A percentile compares a stretch with the other conserved stretches of the same genome.
Evolutionary conservation across 805 yeast species (phyloP).

Genomic region (Dipodascus geniculatus): DNA sequence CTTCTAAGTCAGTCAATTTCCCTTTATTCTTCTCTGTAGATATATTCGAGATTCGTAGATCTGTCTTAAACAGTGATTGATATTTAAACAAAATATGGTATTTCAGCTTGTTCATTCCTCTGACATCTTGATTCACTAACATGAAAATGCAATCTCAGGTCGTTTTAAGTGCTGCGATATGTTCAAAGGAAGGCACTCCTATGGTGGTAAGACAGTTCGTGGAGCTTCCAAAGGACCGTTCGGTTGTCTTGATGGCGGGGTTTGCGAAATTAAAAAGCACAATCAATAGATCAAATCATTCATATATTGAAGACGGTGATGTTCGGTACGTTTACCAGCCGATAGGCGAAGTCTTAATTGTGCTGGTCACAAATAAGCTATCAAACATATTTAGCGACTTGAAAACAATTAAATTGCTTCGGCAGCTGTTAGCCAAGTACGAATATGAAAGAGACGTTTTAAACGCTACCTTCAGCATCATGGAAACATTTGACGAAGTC

Average conservation of each 20-base stretch:
- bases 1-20: background rate
- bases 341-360: conserved; percentile 83
- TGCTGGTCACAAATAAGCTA: conserved; percentile 78
- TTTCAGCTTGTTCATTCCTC: background rate
- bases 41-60: too few species aligned
- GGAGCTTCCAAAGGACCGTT: conserved; percentile 73
- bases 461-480: conserved; percentile 74
- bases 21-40: background rate
- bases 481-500: conserved; percentile 90
- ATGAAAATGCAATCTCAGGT: conserved; percentile 10
- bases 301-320: conserved; percentile 84
- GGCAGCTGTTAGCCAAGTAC: conserved; percentile 53
- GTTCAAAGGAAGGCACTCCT: conserved; percentile 88
- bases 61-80: background rate
- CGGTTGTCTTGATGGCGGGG: conserved; percentile 71
- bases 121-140: background rate
- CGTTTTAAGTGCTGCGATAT: conserved; percentile 77
- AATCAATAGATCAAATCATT: conserved; percentile 64
- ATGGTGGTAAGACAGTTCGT: conserved; percentile 85
- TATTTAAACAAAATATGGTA: background rate
- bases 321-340: conserved; percentile 95
- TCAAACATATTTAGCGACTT: conserved; percentile 91
- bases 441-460: conserved; percentile 76
- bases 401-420: conserved; percentile 76
- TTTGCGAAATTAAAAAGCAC: conserved; percentile 61